A percentile compares a stretch with the other conserved stretches of the same genome.
Evolutionary conservation across 2,329 filamentous ascomycete genomes (phyloP).

Genomic region (Pseudogymnoascus sp.): DNA sequence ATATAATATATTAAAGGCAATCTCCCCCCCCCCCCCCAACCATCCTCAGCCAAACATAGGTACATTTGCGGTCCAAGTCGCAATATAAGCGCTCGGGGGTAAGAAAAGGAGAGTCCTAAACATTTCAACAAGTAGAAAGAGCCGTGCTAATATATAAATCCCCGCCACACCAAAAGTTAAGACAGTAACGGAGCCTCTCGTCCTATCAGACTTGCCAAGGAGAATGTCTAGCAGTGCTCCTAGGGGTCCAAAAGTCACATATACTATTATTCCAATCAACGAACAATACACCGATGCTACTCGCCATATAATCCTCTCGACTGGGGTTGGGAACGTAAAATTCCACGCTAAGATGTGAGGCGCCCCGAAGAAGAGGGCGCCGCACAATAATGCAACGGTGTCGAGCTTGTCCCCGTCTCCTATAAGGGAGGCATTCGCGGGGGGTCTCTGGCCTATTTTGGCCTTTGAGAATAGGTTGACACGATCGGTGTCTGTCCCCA

Average conservation of each 20-base stretch:
- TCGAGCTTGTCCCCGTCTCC: neutral
- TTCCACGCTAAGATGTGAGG: constrained; percentile 11
- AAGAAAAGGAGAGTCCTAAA: neutral
- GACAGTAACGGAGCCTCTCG: too few relatives aligned
- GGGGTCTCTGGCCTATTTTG: neutral
- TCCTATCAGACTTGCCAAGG: too few relatives aligned
- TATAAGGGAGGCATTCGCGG: neutral
- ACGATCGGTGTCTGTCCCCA: neutral
- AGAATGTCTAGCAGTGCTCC: too few relatives aligned
- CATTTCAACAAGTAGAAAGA: neutral
- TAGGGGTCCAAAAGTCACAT: too few relatives aligned
- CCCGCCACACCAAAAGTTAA: neutral
- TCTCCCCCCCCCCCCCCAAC: neutral
- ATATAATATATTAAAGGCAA: neutral
- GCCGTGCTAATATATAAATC: neutral
- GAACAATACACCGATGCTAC: neutral
- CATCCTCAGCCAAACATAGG: neutral
- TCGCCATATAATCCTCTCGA: constrained; percentile 7
- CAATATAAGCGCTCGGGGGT: neutral
- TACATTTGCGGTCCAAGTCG: neutral
- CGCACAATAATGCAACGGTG: neutral
- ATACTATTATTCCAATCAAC: neutral
- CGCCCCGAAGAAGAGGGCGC: neutral
- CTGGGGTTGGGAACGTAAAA: constrained; percentile 8
- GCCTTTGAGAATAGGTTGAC: neutral